These are phyloP conservation scores for Mucor saturninus DNA, from an alignment of 371 early-diverging fungal genomes.

Conservation along the genomic window DNA sequence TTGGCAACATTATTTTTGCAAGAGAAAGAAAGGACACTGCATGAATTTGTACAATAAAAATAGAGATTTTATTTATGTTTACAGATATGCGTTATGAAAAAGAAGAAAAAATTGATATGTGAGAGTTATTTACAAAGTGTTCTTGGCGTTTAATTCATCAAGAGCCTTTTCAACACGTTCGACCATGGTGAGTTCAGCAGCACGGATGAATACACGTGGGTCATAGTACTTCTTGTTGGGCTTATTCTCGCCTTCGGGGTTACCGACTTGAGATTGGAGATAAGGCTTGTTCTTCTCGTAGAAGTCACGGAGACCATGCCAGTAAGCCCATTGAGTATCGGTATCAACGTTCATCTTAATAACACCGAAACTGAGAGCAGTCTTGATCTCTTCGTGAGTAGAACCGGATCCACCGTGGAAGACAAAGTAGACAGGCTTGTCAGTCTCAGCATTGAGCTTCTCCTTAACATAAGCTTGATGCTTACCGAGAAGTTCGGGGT, in stretches of 20 bases:
- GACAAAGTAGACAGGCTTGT: slow-evolving; percentile 89
- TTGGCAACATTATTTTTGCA: background rate
- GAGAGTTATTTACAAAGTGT: slow-evolving; percentile 64
- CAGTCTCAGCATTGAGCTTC: slow-evolving; percentile 56
- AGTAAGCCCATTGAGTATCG: slow-evolving; percentile 84
- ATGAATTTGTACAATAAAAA: slow-evolving; percentile 7
- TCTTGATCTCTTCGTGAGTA: slow-evolving; percentile 76
- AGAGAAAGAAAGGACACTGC: background rate
- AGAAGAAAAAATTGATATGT: background rate
- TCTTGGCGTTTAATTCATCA: slow-evolving; percentile 75
- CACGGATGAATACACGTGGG: slow-evolving; percentile 89
- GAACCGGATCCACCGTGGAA: slow-evolving; percentile 97
- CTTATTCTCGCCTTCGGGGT: slow-evolving; percentile 88
- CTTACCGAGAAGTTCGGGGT: slow-evolving; percentile 86
- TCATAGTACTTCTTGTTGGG: slow-evolving; percentile 97
- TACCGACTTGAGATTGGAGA: slow-evolving; percentile 88
- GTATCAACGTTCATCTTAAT: slow-evolving; percentile 95
- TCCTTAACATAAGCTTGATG: slow-evolving; percentile 84
- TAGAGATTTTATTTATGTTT: slow-evolving; percentile 1
- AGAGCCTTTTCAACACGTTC: slow-evolving; percentile 81
- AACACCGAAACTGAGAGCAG: slow-evolving; percentile 82
- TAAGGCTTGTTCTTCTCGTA: slow-evolving; percentile 76
- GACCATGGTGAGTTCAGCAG: slow-evolving; percentile 84
- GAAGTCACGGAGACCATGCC: slow-evolving; percentile 75
- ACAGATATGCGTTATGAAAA: slow-evolving; percentile 2